Conservation (phyloP, 75 land plant genomes). For the Larix kaempferi region DNA sequence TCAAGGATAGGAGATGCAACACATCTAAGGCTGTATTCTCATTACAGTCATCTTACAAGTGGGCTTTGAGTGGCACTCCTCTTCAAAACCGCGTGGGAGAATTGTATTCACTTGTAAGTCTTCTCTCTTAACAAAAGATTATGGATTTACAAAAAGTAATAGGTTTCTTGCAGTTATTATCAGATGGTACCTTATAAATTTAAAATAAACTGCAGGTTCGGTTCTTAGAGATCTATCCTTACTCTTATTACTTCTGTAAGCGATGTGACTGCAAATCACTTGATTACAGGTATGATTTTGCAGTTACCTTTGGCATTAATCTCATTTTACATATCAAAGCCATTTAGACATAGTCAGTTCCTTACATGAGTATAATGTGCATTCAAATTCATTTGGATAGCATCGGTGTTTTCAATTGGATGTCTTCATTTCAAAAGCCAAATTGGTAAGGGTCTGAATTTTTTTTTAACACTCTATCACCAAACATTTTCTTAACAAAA, state of each 20-base stretch:
- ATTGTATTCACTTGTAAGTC: slow-evolving; percentile 78
- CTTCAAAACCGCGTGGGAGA: slow-evolving; percentile 96
- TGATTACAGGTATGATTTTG: slow-evolving; percentile 53
- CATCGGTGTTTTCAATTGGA: neutral
- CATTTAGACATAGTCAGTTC: neutral
- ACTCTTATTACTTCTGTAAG: slow-evolving; percentile 77
- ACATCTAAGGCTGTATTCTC: slow-evolving; percentile 86
- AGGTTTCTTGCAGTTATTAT: neutral
- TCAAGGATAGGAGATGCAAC: slow-evolving; percentile 68
- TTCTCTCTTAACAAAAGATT: neutral
- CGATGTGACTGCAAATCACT: slow-evolving; percentile 82
- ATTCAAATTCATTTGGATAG: neutral
- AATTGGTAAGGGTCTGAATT: neutral
- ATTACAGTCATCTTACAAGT: slow-evolving; percentile 61
- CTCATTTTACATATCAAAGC: neutral
- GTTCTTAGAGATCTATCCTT: slow-evolving; percentile 70
- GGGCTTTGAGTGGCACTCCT: slow-evolving; percentile 98
- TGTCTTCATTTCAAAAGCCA: neutral
- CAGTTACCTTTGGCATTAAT: neutral
- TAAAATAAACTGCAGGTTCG: slow-evolving; percentile 52
- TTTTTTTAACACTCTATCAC: too few relatives aligned
- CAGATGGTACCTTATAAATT: neutral
- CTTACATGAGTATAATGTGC: neutral
- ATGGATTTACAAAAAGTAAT: neutral
- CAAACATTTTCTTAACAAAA: too few relatives aligned